Base-by-base conservation (phyloP, 208 protist species). In the Acanthamoeba triangularis region DNA sequence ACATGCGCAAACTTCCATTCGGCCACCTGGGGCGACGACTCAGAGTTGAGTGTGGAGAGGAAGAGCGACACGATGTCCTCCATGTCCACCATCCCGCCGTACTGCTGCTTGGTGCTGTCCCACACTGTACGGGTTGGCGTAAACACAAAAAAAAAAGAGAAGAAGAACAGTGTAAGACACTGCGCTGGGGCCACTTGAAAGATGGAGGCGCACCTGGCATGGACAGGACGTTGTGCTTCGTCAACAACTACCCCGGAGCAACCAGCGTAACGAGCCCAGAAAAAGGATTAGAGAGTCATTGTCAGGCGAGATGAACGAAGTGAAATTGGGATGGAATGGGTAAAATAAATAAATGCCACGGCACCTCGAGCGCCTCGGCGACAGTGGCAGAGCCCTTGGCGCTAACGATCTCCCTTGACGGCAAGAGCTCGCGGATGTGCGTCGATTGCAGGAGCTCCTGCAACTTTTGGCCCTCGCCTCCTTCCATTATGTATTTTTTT, bases 21-120 rank as follows among this genome's bases (percentile, higher is more conserved):
- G 35, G 74, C 74, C 30, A 52, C 74, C 37, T 82, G 74, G 11
- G 74, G 74, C 3, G 74, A 82, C 1, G 74, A 82, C 74, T 82
- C 74, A 14, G 74, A 23, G 37, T 25, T 54, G 37, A 82, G 74
- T 1, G 74, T 82, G 3, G 74, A 82, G 37, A 82, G 74, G 37
- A 82, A 82, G 74, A 82, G 74, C n/a, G 74, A 54, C 74, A 82
- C 74, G 37, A 82, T 82, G 74, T 82, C 74, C 74, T 82, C 74
- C 74, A 82, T 82, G 37, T 82, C 74, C 10, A 82, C 74, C 74
- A 82, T 82, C 74, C 74, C 74, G 74, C 74, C 49, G 74, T 82
- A 82, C 74, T 82, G 74, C 41, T 82, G 16, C 74, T 82, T 82
- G 37, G 18, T 41, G 37, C 37, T 82, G 41, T 82, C 74, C 74